Base-by-base conservation (phyloP, 2,329 filamentous ascomycete species). In the Cordyceps tenuipes region DNA sequence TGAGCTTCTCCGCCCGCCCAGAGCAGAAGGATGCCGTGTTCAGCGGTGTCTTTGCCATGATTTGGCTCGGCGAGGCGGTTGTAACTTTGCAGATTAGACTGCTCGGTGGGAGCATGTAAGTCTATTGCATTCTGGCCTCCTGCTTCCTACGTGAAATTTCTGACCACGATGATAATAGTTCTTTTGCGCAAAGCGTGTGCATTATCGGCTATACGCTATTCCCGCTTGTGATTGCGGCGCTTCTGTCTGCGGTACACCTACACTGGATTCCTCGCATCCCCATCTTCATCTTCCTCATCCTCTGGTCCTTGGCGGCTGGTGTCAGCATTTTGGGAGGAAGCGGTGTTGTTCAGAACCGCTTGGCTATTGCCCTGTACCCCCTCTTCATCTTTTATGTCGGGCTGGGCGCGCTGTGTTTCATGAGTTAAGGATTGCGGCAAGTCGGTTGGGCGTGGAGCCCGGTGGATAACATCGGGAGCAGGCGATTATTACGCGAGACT, bases 191-290 rank as follows among this genome's bases (percentile, higher is more conserved):
- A 75, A 96, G 91, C 61, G 84, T 99, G 66, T 97, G 92, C 74
- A 95, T 99, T 68, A 99, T 99, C 71, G 94, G 94, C 50, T 99
- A 99, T 75, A 99, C 94, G 1, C 84, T 99, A 60, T 99, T 99
- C 76, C 94, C 94, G 2, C 84, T 99, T 57, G 94, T 97, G 67
- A 89, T 99, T 66, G 95, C 95, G 8, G 86, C 93, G 1, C 77
- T 97, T 56, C 84, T 99, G 64, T 96, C 91, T 60, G 93, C 93
- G 0, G 71, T 99, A 36, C 81, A 84, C 55, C 81, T 97, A 8
- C 88, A 86, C 47, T 88, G 85, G 67, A 89, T 97, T 64, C 84
- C 88, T 6, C 83, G 94, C 60, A 90, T 97, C 70, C 94, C 94
- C 1, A 85, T 99, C 57, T 97, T 99, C 73, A 79, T 94, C 55